Evolutionary conservation across 2,329 filamentous ascomycete genomes (phyloP).

Genomic region (Proliferodiscus dingleyae): DNA sequence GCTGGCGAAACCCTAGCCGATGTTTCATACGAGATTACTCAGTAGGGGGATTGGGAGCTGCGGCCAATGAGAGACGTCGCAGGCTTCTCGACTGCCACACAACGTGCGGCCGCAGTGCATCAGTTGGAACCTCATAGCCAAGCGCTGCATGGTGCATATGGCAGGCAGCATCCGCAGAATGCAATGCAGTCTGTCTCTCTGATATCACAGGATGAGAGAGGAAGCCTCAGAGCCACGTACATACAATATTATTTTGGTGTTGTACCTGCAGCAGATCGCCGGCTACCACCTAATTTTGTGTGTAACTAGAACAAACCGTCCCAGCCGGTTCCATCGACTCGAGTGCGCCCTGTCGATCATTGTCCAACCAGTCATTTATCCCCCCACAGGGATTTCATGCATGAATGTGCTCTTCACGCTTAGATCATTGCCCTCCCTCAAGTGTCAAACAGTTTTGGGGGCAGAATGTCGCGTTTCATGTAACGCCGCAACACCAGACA

Average conservation of each 20-base stretch:
- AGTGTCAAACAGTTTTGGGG: not conserved
- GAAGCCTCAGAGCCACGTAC: not conserved
- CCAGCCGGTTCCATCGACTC: slow-evolving; percentile 10
- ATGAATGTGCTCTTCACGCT: slow-evolving; percentile 4
- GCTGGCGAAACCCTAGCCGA: not conserved
- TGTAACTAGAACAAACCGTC: slow-evolving; percentile 2
- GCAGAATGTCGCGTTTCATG: not conserved
- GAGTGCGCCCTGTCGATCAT: slow-evolving; percentile 13
- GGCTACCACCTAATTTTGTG: not conserved
- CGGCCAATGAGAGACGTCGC: not conserved
- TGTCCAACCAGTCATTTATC: slow-evolving; percentile 1
- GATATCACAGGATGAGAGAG: not conserved
- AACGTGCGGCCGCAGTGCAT: no score
- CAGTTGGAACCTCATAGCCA: not conserved
- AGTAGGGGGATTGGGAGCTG: not conserved
- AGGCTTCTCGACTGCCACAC: not conserved
- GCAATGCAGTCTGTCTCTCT: not conserved
- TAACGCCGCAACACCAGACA: not conserved
- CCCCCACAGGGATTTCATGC: not conserved
- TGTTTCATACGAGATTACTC: not conserved
- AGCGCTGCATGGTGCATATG: not conserved
- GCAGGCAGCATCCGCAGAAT: not conserved
- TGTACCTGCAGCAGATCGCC: slow-evolving; percentile 7
- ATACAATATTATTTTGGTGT: slow-evolving; percentile 1
- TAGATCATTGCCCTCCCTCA: not conserved